These are phyloP conservation scores for Pelagomonas calceolata DNA, from an alignment of 108 stramenopile genomes.

Conservation along the genomic window DNA sequence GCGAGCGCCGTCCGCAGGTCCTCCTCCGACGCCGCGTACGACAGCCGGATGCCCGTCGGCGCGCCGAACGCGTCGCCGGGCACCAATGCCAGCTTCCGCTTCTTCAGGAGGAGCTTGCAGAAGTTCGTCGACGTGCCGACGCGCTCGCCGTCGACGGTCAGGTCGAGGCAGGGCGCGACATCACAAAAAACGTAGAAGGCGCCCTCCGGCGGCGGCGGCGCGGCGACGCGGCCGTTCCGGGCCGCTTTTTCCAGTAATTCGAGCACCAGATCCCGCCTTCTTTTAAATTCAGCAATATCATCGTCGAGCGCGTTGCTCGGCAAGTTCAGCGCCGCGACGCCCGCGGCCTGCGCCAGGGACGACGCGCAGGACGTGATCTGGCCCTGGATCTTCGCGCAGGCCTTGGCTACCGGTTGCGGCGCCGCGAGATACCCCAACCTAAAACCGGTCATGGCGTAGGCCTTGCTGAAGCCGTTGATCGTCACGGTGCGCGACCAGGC, in stretches of 20 bases:
- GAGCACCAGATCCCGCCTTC: conserved; percentile 76
- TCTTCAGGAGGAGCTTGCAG: conserved; percentile 71
- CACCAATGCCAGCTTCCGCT: conserved; percentile 77
- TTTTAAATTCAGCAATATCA: conserved; percentile 59
- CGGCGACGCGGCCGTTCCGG: conserved; percentile 51
- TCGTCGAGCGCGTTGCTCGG: conserved; percentile 51
- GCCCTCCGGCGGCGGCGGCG: conserved; percentile 62
- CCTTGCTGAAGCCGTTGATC: conserved; percentile 87
- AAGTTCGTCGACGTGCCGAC: conserved; percentile 37
- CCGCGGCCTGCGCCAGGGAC: conserved; percentile 82
- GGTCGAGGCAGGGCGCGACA: conserved; percentile 52
- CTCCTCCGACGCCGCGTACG: conserved; percentile 86
- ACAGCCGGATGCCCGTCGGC: conserved; percentile 73
- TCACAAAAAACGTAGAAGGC: conserved; percentile 92
- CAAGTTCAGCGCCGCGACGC: conserved; percentile 72
- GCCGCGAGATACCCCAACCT: conserved; percentile 82
- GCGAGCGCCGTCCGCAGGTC: conserved; percentile 67
- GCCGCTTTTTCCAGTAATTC: conserved; percentile 23
- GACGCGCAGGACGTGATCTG: conserved; percentile 87
- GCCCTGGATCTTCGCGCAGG: conserved; percentile 66
- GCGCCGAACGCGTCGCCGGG: conserved; percentile 86
- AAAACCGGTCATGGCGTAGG: conserved; percentile 93
- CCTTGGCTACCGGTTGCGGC: conserved; percentile 51
- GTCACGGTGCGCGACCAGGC: conserved; percentile 77
- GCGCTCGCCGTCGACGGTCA: conserved; percentile 52